These are phyloP conservation scores for Tetracentron sinense DNA, from an alignment of 164 flowering plant genomes.

Conservation along the genomic window DNA sequence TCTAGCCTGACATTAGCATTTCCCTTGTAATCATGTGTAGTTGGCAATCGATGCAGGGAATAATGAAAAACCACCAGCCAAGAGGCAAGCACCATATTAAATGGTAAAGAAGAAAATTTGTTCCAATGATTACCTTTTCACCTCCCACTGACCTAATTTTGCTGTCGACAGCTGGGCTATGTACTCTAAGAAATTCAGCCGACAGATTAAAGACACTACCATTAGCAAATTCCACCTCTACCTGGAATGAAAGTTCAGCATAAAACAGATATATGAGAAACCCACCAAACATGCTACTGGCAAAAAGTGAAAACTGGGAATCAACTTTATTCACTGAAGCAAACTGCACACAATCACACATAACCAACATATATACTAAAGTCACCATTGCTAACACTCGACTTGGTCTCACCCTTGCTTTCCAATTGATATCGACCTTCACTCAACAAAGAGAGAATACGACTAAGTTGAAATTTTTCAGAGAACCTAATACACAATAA, in stretches of 20 bases:
- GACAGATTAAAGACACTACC: conserved; percentile 49
- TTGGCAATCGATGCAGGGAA: not conserved
- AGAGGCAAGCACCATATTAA: not conserved
- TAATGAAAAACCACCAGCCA: not conserved
- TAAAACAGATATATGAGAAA: not conserved
- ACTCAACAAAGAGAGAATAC: too few relatives aligned
- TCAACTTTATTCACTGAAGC: not conserved
- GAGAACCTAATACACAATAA: too few relatives aligned
- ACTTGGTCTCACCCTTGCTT: too few relatives aligned
- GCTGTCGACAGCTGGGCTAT: conserved; percentile 81
- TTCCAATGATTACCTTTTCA: conserved; percentile 54
- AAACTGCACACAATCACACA: not conserved
- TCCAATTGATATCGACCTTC: too few relatives aligned
- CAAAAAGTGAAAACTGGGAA: not conserved
- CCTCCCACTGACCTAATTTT: conserved; percentile 75
- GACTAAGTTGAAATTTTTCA: too few relatives aligned
- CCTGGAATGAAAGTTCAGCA: conserved; percentile 34
- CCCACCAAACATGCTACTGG: not conserved
- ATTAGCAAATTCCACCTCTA: conserved; percentile 61
- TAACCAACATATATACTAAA: too few relatives aligned
- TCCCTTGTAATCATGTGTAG: not conserved
- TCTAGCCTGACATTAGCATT: not conserved
- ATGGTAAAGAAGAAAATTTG: not conserved
- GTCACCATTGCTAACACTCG: too few relatives aligned
- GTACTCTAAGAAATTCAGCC: conserved; percentile 63